These are phyloP conservation scores for Eleusine indica DNA, from an alignment of 176 grass and related monocot species.

Conservation along the genomic window DNA sequence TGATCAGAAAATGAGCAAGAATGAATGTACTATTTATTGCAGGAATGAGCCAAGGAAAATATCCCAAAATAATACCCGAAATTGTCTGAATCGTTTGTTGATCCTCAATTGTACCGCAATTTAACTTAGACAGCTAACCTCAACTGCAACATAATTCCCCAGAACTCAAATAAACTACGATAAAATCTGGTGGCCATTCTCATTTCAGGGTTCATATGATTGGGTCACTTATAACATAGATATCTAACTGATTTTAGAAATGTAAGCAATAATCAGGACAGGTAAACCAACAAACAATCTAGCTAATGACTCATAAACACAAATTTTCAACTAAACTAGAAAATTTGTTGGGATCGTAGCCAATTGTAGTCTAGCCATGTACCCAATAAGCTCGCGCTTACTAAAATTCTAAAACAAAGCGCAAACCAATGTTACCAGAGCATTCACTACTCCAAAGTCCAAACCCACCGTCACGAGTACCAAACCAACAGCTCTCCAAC, in stretches of 20 bases:
- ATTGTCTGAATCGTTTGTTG: neutral
- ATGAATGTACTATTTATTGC: neutral
- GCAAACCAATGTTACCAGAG: neutral
- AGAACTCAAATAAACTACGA: neutral
- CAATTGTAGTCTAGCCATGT: too few relatives aligned
- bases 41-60: neutral
- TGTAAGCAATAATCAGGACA: neutral
- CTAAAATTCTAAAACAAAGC: neutral
- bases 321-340: neutral
- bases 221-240: neutral
- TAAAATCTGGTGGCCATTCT: neutral
- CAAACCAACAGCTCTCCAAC: neutral
- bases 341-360: neutral
- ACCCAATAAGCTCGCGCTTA: neutral
- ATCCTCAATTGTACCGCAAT: neutral
- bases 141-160: neutral
- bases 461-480: neutral
- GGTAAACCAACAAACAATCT: neutral
- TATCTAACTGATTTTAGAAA: constrained; percentile 1
- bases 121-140: too few relatives aligned
- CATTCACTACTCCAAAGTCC: neutral
- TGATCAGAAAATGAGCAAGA: neutral
- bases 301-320: neutral
- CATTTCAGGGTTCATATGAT: neutral
- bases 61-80: neutral